Evolutionary conservation across 2,329 filamentous ascomycete species (phyloP), one percentile per base, ranked within the genome.

Genomic region (Tolypocladium endophyticum): DNA sequence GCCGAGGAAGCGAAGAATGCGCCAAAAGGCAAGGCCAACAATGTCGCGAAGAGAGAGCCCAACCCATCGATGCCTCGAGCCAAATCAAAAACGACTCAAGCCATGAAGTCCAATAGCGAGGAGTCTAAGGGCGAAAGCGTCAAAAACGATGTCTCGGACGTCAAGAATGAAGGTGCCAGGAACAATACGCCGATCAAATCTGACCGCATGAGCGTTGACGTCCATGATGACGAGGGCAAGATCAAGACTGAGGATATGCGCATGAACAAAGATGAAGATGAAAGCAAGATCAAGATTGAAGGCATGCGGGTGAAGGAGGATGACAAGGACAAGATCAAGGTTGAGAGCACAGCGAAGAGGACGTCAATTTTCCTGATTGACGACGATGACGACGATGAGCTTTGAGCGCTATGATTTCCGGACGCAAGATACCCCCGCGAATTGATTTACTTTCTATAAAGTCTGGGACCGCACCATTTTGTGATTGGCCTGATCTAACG

Each of bases 351-450:
- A 36, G 68, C 64, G 25, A 69, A 70, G 59, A 66, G 66, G 61
- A 65, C 62, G 7, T 71, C 72, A 6, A 72, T 76, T 30, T 76
- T 76, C 39, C 67, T 76, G 7, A 69, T 69, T 5, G 73, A 76
- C 35, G 70, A 72, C 14, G 73, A 75, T 33, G 72, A 74, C 16
- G 72, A 74, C 18, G 73, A 75, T 50, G 73, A 75, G 60, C 66
- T 74, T 59, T 75, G 61, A 70, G 45, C 47, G 43, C 60, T 58
- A 52, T 55, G 25, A 56, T 61, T 61, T 55, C 57, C 33, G 43
- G 61, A 61, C 50, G 52, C 62, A 23, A 60, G 65, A 71, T 71
- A 70, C 65, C 65, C 65, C 39, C 67, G 56, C 36, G 55, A 43
- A 20, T 23, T 41, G 4, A 45, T 23, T 47, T 18, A 23, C 57